A percentile compares a stretch with the other conserved stretches of the same genome.
These are phyloP conservation scores for Lolium multiflorum DNA, from an alignment of 176 grass and related monocot species.

Conservation along the genomic window DNA sequence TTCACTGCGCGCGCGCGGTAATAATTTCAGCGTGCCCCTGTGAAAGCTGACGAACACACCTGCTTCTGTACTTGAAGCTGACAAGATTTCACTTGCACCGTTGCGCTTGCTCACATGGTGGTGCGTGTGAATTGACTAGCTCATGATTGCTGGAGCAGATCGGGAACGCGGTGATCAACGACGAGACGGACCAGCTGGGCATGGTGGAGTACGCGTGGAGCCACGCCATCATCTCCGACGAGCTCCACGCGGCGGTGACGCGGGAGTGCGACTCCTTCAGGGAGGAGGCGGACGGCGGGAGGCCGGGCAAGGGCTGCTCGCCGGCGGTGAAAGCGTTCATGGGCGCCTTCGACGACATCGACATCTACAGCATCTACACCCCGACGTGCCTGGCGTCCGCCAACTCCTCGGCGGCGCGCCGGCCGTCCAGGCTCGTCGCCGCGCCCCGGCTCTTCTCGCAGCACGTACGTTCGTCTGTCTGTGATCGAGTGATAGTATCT, in stretches of 20 bases:
- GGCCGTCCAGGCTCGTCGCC: conserved; percentile 49
- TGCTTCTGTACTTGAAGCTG: neutral
- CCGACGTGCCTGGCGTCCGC: conserved; percentile 58
- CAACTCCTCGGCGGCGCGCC: neutral
- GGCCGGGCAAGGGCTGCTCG: conserved; percentile 65
- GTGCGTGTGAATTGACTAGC: neutral
- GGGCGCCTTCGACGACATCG: conserved; percentile 78
- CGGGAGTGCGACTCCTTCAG: conserved; percentile 94
- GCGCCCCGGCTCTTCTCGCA: conserved; percentile 76
- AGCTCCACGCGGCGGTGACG: conserved; percentile 73
- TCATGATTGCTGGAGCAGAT: conserved; percentile 43
- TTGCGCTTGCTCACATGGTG: neutral
- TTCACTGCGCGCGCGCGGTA: neutral
- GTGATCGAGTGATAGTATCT: too few species aligned
- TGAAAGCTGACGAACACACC: neutral
- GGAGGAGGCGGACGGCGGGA: conserved; percentile 72
- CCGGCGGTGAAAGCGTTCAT: conserved; percentile 85
- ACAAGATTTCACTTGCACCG: neutral
- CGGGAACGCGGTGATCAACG: conserved; percentile 94
- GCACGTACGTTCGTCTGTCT: conserved; percentile 48
- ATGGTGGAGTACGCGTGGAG: conserved; percentile 99
- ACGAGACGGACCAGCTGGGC: conserved; percentile 87
- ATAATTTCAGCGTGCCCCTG: conserved; percentile 23
- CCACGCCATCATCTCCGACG: conserved; percentile 97
- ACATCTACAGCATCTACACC: conserved; percentile 98